Conservation (phyloP, 2,329 filamentous ascomycete genomes). For the Leptographium procerum region DNA sequence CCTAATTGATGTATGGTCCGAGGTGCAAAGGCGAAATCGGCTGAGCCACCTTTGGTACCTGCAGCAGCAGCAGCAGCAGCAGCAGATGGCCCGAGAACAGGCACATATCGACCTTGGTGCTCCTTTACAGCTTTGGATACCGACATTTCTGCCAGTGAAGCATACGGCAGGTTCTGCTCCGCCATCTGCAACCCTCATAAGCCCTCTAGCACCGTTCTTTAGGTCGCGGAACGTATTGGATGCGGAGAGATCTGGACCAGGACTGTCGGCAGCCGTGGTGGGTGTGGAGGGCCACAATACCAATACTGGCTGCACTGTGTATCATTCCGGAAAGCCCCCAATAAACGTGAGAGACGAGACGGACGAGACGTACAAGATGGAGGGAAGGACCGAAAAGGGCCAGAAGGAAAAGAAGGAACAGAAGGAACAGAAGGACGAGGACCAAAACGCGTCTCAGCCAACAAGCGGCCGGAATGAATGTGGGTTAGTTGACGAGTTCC, state of each 20-base stretch:
- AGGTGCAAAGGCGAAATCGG: slow-evolving; percentile 33
- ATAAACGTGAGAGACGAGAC: neutral
- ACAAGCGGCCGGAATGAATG: too few relatives aligned
- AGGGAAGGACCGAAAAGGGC: too few relatives aligned
- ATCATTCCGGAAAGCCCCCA: too few relatives aligned
- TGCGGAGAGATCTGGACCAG: neutral
- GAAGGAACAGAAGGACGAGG: too few relatives aligned
- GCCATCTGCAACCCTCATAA: neutral
- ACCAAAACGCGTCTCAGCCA: too few relatives aligned
- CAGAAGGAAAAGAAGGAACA: neutral
- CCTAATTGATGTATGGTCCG: slow-evolving; percentile 37
- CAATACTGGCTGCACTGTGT: too few relatives aligned
- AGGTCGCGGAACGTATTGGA: neutral
- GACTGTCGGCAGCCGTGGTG: neutral
- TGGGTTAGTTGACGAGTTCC: too few relatives aligned
- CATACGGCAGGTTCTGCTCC: neutral
- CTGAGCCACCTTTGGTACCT: slow-evolving; percentile 21
- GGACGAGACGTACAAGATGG: too few relatives aligned
- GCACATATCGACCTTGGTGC: neutral
- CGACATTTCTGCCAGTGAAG: neutral
- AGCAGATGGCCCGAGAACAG: too few relatives aligned
- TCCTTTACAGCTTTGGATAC: neutral
- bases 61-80: slow-evolving; percentile 10
- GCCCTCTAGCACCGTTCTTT: neutral
- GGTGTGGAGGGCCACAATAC: too few relatives aligned